phyloP scores from a whole-genome alignment of 1,284 basidiomycete species.

The Malassezia pachydermatis region DNA sequence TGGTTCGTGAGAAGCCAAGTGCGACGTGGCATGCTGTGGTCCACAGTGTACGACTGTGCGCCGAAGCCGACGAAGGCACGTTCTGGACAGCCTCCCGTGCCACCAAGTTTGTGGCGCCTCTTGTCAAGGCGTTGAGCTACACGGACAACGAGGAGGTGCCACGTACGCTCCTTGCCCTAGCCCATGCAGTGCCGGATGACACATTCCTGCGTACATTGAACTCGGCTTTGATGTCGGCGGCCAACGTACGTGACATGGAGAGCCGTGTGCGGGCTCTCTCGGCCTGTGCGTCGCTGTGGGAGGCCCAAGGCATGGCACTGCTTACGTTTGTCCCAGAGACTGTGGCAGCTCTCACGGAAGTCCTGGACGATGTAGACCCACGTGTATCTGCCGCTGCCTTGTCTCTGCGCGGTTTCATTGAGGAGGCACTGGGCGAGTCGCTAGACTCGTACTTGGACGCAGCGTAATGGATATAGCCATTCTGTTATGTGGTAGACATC shows the following conservation, averaged over 20 bases:
- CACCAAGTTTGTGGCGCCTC: slow-evolving; percentile 55
- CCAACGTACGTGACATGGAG: neutral
- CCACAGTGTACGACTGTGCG: slow-evolving; percentile 59
- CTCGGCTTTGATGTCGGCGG: slow-evolving; percentile 68
- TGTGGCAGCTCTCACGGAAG: slow-evolving; percentile 52
- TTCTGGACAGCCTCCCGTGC: slow-evolving; percentile 81
- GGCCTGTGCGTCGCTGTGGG: slow-evolving; percentile 66
- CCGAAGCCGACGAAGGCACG: slow-evolving; percentile 69
- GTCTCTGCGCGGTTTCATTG: slow-evolving; percentile 50
- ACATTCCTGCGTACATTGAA: slow-evolving; percentile 67
- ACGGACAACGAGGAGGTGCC: slow-evolving; percentile 6
- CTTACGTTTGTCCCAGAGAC: slow-evolving; percentile 53
- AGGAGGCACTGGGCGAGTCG: slow-evolving; percentile 49
- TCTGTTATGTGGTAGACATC: too few species aligned
- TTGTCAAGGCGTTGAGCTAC: slow-evolving; percentile 58
- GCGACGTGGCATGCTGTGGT: slow-evolving; percentile 59
- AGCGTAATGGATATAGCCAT: neutral
- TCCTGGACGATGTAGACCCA: slow-evolving; percentile 52
- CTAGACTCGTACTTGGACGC: slow-evolving; percentile 48
- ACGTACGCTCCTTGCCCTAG: slow-evolving; percentile 54
- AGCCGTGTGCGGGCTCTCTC: slow-evolving; percentile 57
- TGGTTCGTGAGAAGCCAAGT: slow-evolving; percentile 43
- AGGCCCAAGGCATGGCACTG: slow-evolving; percentile 54
- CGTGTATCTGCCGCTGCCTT: slow-evolving; percentile 50
- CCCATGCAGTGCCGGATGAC: slow-evolving; percentile 56